Conservation (phyloP, 495 filamentous ascomycete genomes). For the Podospora appendiculata region DNA sequence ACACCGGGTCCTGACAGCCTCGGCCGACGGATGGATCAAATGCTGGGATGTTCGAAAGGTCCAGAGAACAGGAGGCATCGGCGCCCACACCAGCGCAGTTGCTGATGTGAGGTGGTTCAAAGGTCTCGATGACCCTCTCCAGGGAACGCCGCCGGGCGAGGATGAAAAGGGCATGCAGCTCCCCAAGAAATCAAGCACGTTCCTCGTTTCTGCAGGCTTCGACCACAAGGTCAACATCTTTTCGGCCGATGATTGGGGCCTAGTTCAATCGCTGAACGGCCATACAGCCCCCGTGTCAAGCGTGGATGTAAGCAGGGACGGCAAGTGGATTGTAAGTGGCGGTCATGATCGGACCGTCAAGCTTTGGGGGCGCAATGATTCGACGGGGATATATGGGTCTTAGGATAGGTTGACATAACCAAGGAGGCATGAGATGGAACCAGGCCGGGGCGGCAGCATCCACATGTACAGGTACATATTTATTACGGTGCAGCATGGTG, state of each 20-base stretch:
- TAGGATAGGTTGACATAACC: not conserved
- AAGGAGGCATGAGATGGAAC: not conserved
- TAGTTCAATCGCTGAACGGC: constrained; percentile 78
- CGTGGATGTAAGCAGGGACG: constrained; percentile 77
- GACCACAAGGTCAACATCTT: constrained; percentile 95
- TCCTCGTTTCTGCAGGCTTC: constrained; percentile 85
- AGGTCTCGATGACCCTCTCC: constrained; percentile 57
- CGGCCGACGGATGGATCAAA: constrained; percentile 93
- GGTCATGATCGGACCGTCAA: constrained; percentile 95
- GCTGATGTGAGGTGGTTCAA: constrained; percentile 93
- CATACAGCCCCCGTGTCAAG: constrained; percentile 89
- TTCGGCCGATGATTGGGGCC: constrained; percentile 91
- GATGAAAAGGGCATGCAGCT: constrained; percentile 55
- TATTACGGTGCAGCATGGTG: too few relatives aligned
- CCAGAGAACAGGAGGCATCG: constrained; percentile 70
- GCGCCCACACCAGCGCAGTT: constrained; percentile 86
- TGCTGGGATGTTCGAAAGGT: constrained; percentile 96
- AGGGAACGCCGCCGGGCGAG: constrained; percentile 48
- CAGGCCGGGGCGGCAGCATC: too few relatives aligned
- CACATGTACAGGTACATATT: too few relatives aligned
- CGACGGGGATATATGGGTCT: constrained; percentile 35
- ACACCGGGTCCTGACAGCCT: constrained; percentile 78
- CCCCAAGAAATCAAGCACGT: constrained; percentile 69
- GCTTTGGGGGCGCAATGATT: constrained; percentile 86
- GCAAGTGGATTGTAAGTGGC: constrained; percentile 84